These are phyloP conservation scores for Zygoascus biomembranicola DNA, from an alignment of 805 yeast species.

Conservation along the genomic window DNA sequence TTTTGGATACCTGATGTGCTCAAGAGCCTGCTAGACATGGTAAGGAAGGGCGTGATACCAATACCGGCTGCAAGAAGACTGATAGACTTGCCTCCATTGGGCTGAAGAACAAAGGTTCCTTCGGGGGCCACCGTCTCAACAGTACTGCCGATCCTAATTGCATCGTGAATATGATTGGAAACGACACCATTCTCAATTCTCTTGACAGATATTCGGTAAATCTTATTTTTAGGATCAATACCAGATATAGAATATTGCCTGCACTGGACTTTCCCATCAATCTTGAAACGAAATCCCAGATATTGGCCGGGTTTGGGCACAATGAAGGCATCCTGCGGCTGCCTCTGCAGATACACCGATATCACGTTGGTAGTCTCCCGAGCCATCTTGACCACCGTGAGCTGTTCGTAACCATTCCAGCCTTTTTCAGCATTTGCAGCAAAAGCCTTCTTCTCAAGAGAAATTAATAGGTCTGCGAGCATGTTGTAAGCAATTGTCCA, in stretches of 20 bases:
- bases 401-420: slow-evolving; percentile 55
- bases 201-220: slow-evolving; percentile 53
- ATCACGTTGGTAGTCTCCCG: slow-evolving; percentile 41
- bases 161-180: slow-evolving; percentile 43
- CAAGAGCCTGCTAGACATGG: slow-evolving; percentile 39
- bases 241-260: slow-evolving; percentile 56
- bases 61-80: slow-evolving; percentile 53
- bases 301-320: slow-evolving; percentile 39
- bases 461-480: slow-evolving; percentile 53
- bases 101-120: slow-evolving; percentile 38
- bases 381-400: slow-evolving; percentile 36
- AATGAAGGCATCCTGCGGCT: slow-evolving; percentile 31
- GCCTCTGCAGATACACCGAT: slow-evolving; percentile 41
- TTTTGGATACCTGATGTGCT: slow-evolving; percentile 21
- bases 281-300: slow-evolving; percentile 30
- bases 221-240: slow-evolving; percentile 9
- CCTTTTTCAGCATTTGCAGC: slow-evolving; percentile 30
- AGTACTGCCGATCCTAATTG: slow-evolving; percentile 39
- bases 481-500: slow-evolving; percentile 61
- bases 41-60: slow-evolving; percentile 57
- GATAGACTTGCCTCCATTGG: background rate
- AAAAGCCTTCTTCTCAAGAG: slow-evolving; percentile 45
- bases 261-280: slow-evolving; percentile 34
- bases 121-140: slow-evolving; percentile 50
- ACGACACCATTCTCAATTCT: slow-evolving; percentile 40